Evolutionary conservation across 331 rosid genomes (phyloP).

Genomic region (Quercus tomentella): DNA sequence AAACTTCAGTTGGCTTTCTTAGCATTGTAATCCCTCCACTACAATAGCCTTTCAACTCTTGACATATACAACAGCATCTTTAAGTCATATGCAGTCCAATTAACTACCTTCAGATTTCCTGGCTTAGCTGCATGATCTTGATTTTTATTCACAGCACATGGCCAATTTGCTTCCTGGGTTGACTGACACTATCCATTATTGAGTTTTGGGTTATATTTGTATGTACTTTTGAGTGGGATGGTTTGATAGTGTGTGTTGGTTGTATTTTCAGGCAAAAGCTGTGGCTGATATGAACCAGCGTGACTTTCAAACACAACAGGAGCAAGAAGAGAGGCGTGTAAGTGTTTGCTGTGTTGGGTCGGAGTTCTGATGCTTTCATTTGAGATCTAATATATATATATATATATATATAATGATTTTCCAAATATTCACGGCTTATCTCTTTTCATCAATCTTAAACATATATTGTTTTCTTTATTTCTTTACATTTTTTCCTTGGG

Average conservation of each 20-base stretch:
- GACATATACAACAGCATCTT: not conserved
- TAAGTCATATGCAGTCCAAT: not conserved
- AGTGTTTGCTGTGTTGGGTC: conserved; percentile 31
- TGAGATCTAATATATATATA: conserved; percentile 1
- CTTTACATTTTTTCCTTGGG: not conserved
- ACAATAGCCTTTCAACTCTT: not conserved
- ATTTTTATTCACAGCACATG: not conserved
- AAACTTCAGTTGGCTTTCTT: not conserved
- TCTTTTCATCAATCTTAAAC: not conserved
- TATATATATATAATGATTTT: not conserved
- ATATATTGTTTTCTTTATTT: not conserved
- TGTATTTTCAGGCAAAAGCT: conserved; percentile 66
- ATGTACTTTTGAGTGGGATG: not conserved
- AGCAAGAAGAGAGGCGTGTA: conserved; percentile 90
- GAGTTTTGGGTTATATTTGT: not conserved
- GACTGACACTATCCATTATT: not conserved
- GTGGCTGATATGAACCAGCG: conserved; percentile 93
- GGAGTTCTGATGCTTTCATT: conserved; percentile 1
- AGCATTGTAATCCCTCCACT: not conserved
- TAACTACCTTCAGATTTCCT: not conserved
- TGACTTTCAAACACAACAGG: conserved; percentile 58
- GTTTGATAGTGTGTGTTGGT: conserved; percentile 17
- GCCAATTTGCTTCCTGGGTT: not conserved
- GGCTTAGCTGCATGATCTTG: conserved; percentile 8
- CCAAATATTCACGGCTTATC: not conserved